Evolutionary conservation across 768 basidiomycete genomes (phyloP), one percentile per base, ranked within the genome.

Genomic region (Kwoniella bestiolae): DNA sequence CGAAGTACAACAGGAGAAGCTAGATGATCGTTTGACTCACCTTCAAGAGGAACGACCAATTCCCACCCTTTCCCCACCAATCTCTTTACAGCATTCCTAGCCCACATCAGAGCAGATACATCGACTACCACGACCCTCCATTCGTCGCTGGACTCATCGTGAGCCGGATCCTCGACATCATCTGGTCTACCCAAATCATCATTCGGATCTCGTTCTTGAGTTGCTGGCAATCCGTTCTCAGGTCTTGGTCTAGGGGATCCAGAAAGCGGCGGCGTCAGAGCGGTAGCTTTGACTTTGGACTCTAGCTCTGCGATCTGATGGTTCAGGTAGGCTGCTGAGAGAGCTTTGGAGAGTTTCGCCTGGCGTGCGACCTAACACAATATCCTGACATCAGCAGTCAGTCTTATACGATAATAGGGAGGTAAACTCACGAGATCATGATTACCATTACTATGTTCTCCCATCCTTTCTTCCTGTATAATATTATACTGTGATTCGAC

Each of bases 41-140:
- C 92, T 86, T 96, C 93, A 28, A 94, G 86, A 5, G 94, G 93
- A 52, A 96, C 87, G 55, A 96, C 74, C 32, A 92, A 82, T 80
- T 94, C 92, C 66, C 89, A 83, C 29, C 91, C 85, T 0, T 89
- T 89, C 0, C 85, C 85, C 80, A 90, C 89, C 89, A 92, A 90
- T 68, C 86, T 87, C 84, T 91, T 91, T 72, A 95, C 85, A 25
- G 56, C 52, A n/a, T 70, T 69, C 23, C 69, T 70, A 4, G 78
- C 72, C 72, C 77, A 80, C 57, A 80, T 65, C 44, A 78, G 56
- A 1, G 72, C 76, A 6, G 74, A 76, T 8, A 68, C 73, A 56
- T 80, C 79, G 34, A 80, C 56, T 21, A 80, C 78, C 18, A 73
- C 67, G 7, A 72, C 69, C n/a, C 69, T 61, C 77, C 73, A 74